These are phyloP conservation scores for Fusarium sp. DNA, from an alignment of 2,329 filamentous ascomycete genomes.

Conservation along the genomic window DNA sequence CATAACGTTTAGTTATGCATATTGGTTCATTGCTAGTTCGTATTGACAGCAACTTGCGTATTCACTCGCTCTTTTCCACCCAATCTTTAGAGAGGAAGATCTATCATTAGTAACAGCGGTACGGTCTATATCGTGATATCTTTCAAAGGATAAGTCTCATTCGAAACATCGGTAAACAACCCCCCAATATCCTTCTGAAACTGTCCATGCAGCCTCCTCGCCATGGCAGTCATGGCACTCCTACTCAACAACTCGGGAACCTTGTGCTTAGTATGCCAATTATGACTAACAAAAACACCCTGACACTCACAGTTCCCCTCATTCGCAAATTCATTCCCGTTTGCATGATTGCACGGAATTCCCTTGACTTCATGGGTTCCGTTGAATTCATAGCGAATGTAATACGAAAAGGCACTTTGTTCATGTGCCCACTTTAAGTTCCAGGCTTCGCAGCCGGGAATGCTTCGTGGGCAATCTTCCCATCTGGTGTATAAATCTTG, in stretches of 20 bases:
- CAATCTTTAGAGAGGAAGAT: too few relatives aligned
- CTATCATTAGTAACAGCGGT: too few relatives aligned
- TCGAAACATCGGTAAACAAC: background rate
- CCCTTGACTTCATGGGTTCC: conserved; percentile 6
- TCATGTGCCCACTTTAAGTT: conserved; percentile 15
- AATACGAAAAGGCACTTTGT: conserved; percentile 14
- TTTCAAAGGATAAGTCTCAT: background rate
- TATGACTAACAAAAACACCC: conserved; percentile 16
- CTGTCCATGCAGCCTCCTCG: conserved; percentile 13
- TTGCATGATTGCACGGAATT: conserved; percentile 15
- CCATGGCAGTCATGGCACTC: conserved; percentile 19
- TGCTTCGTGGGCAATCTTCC: conserved; percentile 23
- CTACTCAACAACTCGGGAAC: conserved; percentile 17
- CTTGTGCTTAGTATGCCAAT: conserved; percentile 19
- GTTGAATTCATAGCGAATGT: conserved; percentile 21
- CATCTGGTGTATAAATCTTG: conserved; percentile 36
- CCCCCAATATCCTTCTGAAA: background rate
- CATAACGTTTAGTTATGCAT: background rate
- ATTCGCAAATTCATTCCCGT: background rate
- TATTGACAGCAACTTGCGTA: background rate
- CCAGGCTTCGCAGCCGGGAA: conserved; percentile 9
- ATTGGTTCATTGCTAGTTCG: rapidly evolving
- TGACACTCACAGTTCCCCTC: conserved; percentile 7
- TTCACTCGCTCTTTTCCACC: rapidly evolving
- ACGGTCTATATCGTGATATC: background rate